A percentile compares a stretch with the other conserved stretches of the same genome.
These are phyloP conservation scores for Scenedesmus sp. DNA, from an alignment of 163 green algal species.

Conservation along the genomic window DNA sequence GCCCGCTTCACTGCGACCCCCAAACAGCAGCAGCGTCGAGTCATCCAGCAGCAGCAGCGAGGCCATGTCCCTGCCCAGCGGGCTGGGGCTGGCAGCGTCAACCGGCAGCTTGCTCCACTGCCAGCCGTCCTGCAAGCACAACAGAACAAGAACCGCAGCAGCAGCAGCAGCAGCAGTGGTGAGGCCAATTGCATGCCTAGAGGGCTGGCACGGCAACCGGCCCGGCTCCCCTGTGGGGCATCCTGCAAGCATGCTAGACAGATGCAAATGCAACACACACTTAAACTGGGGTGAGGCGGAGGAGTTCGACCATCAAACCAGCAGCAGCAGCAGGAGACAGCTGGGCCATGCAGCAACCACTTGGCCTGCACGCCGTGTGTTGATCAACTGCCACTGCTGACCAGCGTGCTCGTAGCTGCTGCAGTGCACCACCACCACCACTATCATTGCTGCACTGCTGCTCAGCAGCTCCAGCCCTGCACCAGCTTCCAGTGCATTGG, in stretches of 20 bases:
- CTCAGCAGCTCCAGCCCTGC: background rate
- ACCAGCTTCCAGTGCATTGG: background rate
- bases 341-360: conserved; percentile 53
- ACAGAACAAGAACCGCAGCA: background rate
- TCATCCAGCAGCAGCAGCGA: conserved; percentile 53
- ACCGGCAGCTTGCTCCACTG: conserved; percentile 57
- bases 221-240: conserved; percentile 54
- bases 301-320: no score
- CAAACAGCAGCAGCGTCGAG: conserved; percentile 68
- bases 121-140: conserved; percentile 50
- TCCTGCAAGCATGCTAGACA: conserved; percentile 22
- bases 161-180: background rate
- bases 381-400: no score
- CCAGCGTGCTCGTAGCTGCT: no score
- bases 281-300: no score
- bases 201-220: conserved; percentile 5
- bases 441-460: no score
- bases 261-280: no score
- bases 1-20: conserved; percentile 56
- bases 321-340: background rate
- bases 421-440: no score
- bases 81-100: conserved; percentile 1
- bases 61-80: conserved; percentile 63
- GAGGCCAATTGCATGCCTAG: conserved; percentile 33
- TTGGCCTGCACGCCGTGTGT: no score